phyloP scores from a whole-genome alignment of 116 monocot genomes.

The Zostera marina region DNA sequence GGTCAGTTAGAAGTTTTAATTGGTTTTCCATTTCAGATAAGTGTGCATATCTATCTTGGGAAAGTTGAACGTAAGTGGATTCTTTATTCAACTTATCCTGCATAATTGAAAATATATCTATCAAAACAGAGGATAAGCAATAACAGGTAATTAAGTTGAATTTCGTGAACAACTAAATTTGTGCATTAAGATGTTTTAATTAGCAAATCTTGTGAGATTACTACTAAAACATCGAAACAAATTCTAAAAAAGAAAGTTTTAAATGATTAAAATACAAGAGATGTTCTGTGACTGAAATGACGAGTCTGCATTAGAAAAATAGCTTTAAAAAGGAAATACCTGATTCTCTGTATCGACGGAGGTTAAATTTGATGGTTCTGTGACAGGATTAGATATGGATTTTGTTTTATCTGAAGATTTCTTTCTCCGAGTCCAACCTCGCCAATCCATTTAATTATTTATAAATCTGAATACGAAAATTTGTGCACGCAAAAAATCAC shows the following conservation, averaged over 20 bases:
- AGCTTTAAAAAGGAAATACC: background rate
- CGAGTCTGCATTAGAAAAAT: background rate
- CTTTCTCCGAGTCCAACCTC: no score
- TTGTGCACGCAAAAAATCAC: no score
- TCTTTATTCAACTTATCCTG: constrained; percentile 25
- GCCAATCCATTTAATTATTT: no score
- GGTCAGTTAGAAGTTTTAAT: constrained; percentile 36
- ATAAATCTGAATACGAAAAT: no score
- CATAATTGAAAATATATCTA: background rate
- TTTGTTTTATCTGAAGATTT: no score
- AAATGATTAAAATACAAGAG: background rate
- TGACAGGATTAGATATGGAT: background rate
- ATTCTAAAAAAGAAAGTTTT: no score
- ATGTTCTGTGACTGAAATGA: background rate
- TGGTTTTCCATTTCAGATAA: constrained; percentile 43
- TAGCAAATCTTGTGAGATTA: no score
- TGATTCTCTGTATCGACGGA: constrained; percentile 14
- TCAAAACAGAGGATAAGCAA: background rate
- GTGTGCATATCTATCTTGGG: constrained; percentile 34
- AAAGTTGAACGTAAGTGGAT: constrained; percentile 32
- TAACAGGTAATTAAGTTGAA: background rate
- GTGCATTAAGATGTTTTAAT: no score
- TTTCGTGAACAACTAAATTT: no score
- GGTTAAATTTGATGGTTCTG: constrained; percentile 12
- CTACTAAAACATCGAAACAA: no score